These are phyloP conservation scores for Puccinia coronata DNA, from an alignment of 1,284 basidiomycete species.

Conservation along the genomic window DNA sequence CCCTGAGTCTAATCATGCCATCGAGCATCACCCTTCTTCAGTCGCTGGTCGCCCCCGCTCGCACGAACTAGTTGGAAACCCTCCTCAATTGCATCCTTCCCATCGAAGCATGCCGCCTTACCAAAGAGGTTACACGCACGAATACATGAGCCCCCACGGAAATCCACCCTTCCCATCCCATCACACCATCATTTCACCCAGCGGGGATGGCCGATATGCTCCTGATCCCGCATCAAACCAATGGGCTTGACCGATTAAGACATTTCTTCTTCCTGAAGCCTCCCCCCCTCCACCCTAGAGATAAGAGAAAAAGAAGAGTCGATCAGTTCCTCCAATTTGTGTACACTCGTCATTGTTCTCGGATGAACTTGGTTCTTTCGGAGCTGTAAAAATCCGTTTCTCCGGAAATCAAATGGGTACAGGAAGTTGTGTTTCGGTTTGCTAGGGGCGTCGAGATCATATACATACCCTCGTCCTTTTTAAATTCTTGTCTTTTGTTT, in stretches of 20 bases:
- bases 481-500: neutral
- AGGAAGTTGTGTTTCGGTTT: neutral
- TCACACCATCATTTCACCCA: slow-evolving; percentile 4
- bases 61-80: slow-evolving; percentile 26
- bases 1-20: slow-evolving; percentile 24
- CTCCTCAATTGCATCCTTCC: slow-evolving; percentile 2
- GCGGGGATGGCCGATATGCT: slow-evolving; percentile 13
- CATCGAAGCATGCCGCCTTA: slow-evolving; percentile 22
- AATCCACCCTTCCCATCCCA: slow-evolving; percentile 26
- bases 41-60: slow-evolving; percentile 24
- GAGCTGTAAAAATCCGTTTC: slow-evolving; percentile 7
- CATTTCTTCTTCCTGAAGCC: neutral
- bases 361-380: neutral
- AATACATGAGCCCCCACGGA: slow-evolving; percentile 21
- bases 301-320: neutral
- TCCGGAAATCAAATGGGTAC: neutral
- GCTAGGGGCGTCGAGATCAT: neutral
- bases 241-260: slow-evolving; percentile 16
- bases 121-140: slow-evolving; percentile 27
- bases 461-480: neutral
- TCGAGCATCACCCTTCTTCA: slow-evolving; percentile 28
- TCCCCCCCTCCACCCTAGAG: neutral
- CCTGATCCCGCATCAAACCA: slow-evolving; percentile 10
- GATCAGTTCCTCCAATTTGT: neutral
- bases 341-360: neutral